Percentiles rank a stretch among this genome's conserved stretches.
Conservation (phyloP, 441 rosid genomes). For the Erodium chrysanthum region DNA sequence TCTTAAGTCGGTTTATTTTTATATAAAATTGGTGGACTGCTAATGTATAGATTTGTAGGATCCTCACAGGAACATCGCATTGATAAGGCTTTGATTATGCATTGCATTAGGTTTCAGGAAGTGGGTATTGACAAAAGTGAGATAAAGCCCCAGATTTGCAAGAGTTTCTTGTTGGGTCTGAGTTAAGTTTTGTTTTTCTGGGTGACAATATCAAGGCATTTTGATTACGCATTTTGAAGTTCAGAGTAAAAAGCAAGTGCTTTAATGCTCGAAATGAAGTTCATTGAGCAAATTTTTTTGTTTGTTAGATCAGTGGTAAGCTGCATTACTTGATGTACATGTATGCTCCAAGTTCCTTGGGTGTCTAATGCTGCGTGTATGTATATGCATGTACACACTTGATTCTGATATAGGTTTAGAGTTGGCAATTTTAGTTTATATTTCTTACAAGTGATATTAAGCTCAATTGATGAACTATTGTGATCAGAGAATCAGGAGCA, state of each 20-base stretch:
- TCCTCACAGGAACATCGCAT: not conserved
- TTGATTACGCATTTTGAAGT: too few relatives aligned
- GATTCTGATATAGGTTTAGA: not conserved
- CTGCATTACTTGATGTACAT: too few relatives aligned
- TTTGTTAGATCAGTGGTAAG: too few relatives aligned
- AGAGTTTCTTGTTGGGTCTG: too few relatives aligned
- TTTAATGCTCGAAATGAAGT: too few relatives aligned
- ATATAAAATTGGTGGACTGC: not conserved
- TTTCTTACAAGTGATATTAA: not conserved
- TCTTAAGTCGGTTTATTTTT: not conserved
- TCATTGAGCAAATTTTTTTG: too few relatives aligned
- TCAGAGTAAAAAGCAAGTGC: too few relatives aligned
- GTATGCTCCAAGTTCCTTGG: too few relatives aligned
- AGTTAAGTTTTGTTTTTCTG: too few relatives aligned
- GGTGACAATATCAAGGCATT: too few relatives aligned
- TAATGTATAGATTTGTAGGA: not conserved
- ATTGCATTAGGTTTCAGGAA: not conserved
- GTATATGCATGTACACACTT: not conserved
- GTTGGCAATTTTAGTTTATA: not conserved
- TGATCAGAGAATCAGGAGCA: slow-evolving; percentile 29
- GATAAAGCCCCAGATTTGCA: too few relatives aligned
- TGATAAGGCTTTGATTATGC: not conserved
- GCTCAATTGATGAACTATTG: too few relatives aligned
- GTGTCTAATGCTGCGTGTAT: not conserved
- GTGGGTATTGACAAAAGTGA: not conserved